Base-by-base conservation (phyloP, 768 basidiomycete species). In the Leccinum pellstonianum region DNA sequence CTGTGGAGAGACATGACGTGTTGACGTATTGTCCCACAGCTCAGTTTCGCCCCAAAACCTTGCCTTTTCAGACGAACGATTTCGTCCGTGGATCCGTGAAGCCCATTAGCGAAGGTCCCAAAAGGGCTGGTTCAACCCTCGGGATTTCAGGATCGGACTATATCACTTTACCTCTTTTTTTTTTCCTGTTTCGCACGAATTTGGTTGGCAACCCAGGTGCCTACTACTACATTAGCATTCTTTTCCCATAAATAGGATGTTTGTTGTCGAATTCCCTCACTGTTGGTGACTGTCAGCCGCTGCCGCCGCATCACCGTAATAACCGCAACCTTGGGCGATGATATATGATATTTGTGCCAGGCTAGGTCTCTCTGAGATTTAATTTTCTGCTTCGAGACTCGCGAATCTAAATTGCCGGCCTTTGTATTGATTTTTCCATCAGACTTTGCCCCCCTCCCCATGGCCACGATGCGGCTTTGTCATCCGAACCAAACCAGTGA, bases 1-100 rank as follows among this genome's bases (percentile, higher is more conserved):
- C 41, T 63, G 67, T 58, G 59, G 66, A 59, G 64, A 53, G 61
- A 52, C 61, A 66, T 69, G 68, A 68, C 66, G 68, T 68, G 64
- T 59, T 55, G 3, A 68, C 66, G 66, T 68, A 64, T 59, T 55
- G 4, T 53, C 33, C 56, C 43, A 50, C 50, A 57, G 29, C 57
- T 57, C 60, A 31, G 56, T 56, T 52, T 53, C 50, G 48, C 53
- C 52, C 53, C 47, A 23, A 67, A 67, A 56, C 50, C 47, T 55
- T 58, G 21, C 64, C 33, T 43, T 54, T 54, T 48, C 50, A 48
- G 57, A 54, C 53, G 50, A 43, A 43, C 52, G 27, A 63, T 49
- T 50, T 4, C 52, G 35, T 48, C 61, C 51, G 56, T 31, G 56
- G 58, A 66, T 59, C 57, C 62, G 54, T 58, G 23, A 52, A 58